A percentile compares a stretch with the other conserved stretches of the same genome.
Conservation (phyloP, 495 filamentous ascomycete genomes). For the Talaromyces borbonicus region DNA sequence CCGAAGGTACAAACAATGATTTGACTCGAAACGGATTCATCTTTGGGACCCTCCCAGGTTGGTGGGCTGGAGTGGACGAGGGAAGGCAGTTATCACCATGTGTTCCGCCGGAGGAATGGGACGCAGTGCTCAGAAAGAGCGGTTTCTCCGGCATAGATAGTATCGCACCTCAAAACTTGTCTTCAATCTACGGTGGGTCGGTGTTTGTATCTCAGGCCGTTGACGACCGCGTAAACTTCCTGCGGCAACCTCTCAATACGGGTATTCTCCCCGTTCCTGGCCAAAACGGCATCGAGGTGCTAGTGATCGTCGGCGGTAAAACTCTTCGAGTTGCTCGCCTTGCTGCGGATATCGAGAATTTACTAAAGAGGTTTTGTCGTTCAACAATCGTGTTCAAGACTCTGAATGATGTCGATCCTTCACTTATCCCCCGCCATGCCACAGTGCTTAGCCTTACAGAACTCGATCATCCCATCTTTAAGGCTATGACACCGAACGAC, state of each 20-base stretch:
- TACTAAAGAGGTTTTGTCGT: background rate
- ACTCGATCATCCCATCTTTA: constrained; percentile 32
- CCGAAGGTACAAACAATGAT: constrained; percentile 31
- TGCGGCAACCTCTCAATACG: constrained; percentile 15
- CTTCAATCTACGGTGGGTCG: constrained; percentile 21
- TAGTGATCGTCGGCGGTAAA: constrained; percentile 4
- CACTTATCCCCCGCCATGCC: background rate
- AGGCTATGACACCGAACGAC: constrained; percentile 18
- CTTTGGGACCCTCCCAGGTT: constrained; percentile 13
- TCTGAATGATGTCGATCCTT: background rate
- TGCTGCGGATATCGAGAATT: background rate
- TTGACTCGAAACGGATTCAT: constrained; percentile 1
- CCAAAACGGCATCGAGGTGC: background rate
- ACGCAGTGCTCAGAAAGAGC: constrained; percentile 21
- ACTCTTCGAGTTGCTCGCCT: background rate
- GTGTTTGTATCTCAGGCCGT: constrained; percentile 37
- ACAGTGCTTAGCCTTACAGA: constrained; percentile 31
- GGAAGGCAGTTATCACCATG: constrained; percentile 7
- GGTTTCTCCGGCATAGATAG: constrained; percentile 44
- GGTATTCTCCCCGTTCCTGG: background rate
- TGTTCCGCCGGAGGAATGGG: constrained; percentile 24
- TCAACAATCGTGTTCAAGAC: background rate
- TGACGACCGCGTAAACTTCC: constrained; percentile 20
- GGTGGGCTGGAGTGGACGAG: constrained; percentile 17
- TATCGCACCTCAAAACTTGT: constrained; percentile 14